phyloP scores from a whole-genome alignment of 129 eudicot genomes.

The Smallanthus sonchifolius region DNA sequence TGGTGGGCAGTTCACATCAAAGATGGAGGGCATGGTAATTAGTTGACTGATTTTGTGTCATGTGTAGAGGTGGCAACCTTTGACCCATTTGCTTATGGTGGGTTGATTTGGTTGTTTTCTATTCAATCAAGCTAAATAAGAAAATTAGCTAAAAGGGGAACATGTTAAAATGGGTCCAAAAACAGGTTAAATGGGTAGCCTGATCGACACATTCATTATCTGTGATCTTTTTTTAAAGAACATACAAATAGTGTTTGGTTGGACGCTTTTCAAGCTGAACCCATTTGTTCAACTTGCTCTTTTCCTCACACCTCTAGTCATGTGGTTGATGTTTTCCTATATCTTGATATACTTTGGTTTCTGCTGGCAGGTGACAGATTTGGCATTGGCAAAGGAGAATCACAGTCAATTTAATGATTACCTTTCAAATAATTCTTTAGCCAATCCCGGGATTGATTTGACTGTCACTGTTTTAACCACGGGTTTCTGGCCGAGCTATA shows the following conservation, averaged over 20 bases:
- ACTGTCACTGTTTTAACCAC: slow-evolving; percentile 83
- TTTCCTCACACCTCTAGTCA: background rate
- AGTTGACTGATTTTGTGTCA: background rate
- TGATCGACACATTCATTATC: background rate
- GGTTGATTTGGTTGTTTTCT: background rate
- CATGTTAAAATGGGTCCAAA: background rate
- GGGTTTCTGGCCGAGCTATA: slow-evolving; percentile 89
- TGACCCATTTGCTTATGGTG: background rate
- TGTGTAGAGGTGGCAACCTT: background rate
- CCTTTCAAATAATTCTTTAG: slow-evolving; percentile 31
- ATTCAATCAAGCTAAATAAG: background rate
- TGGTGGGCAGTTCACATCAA: slow-evolving; percentile 91
- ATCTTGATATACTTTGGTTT: background rate
- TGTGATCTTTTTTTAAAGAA: background rate
- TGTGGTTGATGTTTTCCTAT: background rate
- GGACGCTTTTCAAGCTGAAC: background rate
- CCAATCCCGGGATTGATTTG: slow-evolving; percentile 71
- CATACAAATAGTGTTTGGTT: background rate
- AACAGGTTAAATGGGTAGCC: background rate
- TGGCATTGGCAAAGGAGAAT: slow-evolving; percentile 70
- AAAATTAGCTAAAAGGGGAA: background rate
- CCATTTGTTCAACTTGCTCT: background rate
- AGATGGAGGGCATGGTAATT: slow-evolving; percentile 94
- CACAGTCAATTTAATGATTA: slow-evolving; percentile 56
- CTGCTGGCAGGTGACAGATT: slow-evolving; percentile 59